A percentile compares a stretch with the other conserved stretches of the same genome.
Evolutionary conservation across 2,329 filamentous ascomycete genomes (phyloP).

Genomic region (Colletotrichum theobromicola): DNA sequence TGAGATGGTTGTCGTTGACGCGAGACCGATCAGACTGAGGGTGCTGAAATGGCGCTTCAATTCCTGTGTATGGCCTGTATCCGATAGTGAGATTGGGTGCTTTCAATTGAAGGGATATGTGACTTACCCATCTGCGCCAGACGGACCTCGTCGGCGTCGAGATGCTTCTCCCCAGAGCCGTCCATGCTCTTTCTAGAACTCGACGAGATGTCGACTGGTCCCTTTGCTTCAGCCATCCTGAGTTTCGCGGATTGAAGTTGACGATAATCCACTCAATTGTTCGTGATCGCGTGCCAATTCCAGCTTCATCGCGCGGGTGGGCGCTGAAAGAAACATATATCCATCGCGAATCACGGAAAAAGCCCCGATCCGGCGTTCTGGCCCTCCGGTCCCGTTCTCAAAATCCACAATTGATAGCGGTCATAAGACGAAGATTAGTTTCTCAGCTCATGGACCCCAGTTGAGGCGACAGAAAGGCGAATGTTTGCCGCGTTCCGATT

Average conservation of each 20-base stretch:
- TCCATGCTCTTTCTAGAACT: slow-evolving; percentile 14
- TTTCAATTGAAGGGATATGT: too few species aligned
- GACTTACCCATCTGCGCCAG: slow-evolving; percentile 47
- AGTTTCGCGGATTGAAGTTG: neutral
- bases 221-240: slow-evolving; percentile 3
- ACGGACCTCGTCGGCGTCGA: slow-evolving; percentile 43
- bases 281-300: neutral
- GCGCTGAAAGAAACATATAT: slow-evolving; percentile 5
- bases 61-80: slow-evolving; percentile 52
- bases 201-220: slow-evolving; percentile 2
- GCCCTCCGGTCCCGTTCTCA: neutral
- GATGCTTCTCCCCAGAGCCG: neutral
- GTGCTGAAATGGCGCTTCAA: slow-evolving; percentile 52
- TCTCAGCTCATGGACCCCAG: neutral
- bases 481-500: neutral
- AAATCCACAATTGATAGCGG: slow-evolving; percentile 18
- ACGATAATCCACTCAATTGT: neutral
- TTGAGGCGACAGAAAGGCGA: neutral
- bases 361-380: neutral
- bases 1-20: slow-evolving; percentile 54
- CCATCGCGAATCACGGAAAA: neutral
- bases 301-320: neutral
- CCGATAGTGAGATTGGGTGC: neutral
- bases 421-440: slow-evolving; percentile 1
- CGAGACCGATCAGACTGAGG: slow-evolving; percentile 52